These are phyloP conservation scores for Trichosanthes truncata DNA, from an alignment of 306 rosid genomes.

Conservation along the genomic window DNA sequence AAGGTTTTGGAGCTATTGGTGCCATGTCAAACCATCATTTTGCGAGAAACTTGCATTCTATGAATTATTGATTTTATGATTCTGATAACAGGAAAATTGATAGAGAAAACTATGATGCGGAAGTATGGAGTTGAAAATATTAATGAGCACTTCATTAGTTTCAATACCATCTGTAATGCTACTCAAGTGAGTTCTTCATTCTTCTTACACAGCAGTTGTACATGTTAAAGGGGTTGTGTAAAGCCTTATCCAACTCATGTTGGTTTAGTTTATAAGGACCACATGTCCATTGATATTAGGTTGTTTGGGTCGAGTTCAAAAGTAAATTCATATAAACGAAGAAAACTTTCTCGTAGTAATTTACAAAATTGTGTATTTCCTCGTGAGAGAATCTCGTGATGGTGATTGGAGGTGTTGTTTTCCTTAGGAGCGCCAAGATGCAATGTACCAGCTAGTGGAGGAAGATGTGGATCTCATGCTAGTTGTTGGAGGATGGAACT, in stretches of 20 bases:
- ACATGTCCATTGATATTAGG: neutral
- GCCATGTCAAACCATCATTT: neutral
- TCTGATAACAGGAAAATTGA: constrained; percentile 59
- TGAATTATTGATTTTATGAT: neutral
- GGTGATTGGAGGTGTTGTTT: neutral
- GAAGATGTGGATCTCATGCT: constrained; percentile 60
- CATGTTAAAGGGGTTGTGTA: neutral
- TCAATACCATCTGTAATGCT: constrained; percentile 94
- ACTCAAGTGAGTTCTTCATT: constrained; percentile 49
- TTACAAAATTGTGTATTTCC: neutral
- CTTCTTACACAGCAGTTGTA: neutral
- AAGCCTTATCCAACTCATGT: neutral
- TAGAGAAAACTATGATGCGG: constrained; percentile 79
- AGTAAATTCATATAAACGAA: neutral
- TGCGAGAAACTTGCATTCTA: neutral
- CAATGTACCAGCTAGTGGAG: constrained; percentile 86
- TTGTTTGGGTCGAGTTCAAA: neutral
- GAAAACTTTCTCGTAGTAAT: neutral
- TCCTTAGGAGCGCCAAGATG: constrained; percentile 89
- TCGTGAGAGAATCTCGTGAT: neutral
- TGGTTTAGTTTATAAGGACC: neutral
- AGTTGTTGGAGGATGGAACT: constrained; percentile 97
- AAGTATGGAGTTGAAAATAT: constrained; percentile 68
- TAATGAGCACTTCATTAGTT: constrained; percentile 74
- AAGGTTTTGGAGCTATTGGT: constrained; percentile 15